A percentile compares a stretch with the other conserved stretches of the same genome.
Conservation (phyloP, 768 basidiomycete genomes). For the Rhizopogon vinicolor region DNA sequence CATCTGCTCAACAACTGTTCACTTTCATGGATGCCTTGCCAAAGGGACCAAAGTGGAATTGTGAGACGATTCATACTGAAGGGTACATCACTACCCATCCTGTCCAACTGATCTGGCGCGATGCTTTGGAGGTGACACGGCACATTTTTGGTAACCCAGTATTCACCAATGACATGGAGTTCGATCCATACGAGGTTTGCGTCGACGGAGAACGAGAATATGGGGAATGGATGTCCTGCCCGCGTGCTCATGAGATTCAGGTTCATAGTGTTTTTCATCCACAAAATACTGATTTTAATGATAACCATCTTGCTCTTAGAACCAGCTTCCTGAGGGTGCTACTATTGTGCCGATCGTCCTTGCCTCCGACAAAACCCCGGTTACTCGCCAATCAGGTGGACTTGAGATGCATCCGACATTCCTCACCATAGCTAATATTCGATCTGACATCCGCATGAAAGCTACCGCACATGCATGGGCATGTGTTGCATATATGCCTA, state of each 20-base stretch:
- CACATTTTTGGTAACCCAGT: conserved; percentile 19
- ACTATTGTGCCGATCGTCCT: conserved; percentile 25
- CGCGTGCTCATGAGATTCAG: conserved; percentile 17
- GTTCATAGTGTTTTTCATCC: neutral
- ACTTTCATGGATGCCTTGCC: conserved; percentile 13
- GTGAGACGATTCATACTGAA: neutral
- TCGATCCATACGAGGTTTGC: conserved; percentile 13
- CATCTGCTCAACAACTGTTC: conserved; percentile 2
- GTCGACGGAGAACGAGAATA: conserved; percentile 9
- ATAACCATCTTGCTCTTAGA: conserved; percentile 2
- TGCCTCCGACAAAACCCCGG: conserved; percentile 29
- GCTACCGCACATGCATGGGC: neutral
- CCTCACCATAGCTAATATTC: conserved; percentile 25
- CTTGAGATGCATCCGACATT: conserved; percentile 25
- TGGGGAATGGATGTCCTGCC: conserved; percentile 18
- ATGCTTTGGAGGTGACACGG: conserved; percentile 18
- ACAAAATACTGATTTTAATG: too few species aligned
- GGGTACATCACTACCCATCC: conserved; percentile 11
- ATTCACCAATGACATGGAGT: conserved; percentile 15
- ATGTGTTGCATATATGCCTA: neutral
- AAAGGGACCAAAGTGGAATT: conserved; percentile 16
- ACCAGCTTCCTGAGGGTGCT: conserved; percentile 14
- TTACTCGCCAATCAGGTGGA: conserved; percentile 25
- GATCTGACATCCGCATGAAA: conserved; percentile 15
- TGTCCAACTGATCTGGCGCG: conserved; percentile 17